Conservation (phyloP, 345 rosid species). For the Brassica rapa region DNA sequence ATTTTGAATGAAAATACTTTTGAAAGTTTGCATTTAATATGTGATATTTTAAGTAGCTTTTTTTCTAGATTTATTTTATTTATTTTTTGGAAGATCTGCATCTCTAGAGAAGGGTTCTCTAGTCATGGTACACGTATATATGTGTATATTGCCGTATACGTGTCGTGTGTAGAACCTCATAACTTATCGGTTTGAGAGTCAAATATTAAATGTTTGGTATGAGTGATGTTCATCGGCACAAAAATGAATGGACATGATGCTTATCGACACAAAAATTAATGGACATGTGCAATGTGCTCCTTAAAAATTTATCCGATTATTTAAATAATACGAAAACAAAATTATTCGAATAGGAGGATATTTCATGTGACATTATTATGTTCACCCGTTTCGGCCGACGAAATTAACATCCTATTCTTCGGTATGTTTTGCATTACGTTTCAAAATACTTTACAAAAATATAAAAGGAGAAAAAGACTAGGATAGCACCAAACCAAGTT, state of each 20-base stretch:
- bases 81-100: not conserved
- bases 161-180: conserved; percentile 17
- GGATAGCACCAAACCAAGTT: too few relatives aligned
- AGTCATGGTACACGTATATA: conserved; percentile 20
- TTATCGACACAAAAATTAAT: conserved; percentile 26
- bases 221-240: conserved; percentile 14
- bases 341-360: not conserved
- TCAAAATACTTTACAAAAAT: too few relatives aligned
- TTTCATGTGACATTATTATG: conserved; percentile 26
- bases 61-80: not conserved
- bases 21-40: too few relatives aligned
- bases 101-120: conserved; percentile 1
- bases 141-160: conserved; percentile 14
- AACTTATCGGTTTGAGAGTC: conserved; percentile 16
- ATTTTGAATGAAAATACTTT: too few relatives aligned
- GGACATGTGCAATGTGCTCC: conserved; percentile 36
- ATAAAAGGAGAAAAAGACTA: too few relatives aligned
- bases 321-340: not conserved
- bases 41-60: too few relatives aligned
- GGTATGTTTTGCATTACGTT: too few relatives aligned
- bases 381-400: too few relatives aligned
- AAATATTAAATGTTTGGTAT: conserved; percentile 33
- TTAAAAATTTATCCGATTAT: conserved; percentile 8
- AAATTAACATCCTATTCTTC: too few relatives aligned
- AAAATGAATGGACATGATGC: conserved; percentile 27